Percentiles rank a stretch among this genome's conserved stretches.
These are phyloP conservation scores for Flaveria brownii DNA, from an alignment of 129 eudicot species.

Conservation along the genomic window DNA sequence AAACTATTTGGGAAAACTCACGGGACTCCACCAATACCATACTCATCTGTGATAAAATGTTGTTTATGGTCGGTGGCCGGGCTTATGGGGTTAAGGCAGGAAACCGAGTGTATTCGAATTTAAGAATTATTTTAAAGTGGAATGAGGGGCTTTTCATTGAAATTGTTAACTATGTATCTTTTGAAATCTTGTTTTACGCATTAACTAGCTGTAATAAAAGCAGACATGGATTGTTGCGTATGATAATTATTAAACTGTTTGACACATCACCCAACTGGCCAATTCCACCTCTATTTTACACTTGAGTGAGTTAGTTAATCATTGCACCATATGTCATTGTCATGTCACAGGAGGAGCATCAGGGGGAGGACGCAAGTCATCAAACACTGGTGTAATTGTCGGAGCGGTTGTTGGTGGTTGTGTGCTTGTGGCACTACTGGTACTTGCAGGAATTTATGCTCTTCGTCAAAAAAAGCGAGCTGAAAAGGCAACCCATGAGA, in stretches of 20 bases:
- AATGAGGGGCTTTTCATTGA: no score
- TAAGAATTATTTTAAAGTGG: no score
- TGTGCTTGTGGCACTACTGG: constrained; percentile 40
- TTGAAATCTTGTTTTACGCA: background rate
- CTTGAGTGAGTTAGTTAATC: background rate
- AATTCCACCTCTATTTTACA: background rate
- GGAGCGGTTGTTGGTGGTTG: constrained; percentile 45
- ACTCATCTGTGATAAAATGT: no score
- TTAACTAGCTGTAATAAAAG: no score
- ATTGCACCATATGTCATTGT: background rate
- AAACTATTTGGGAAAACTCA: no score
- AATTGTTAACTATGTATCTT: no score
- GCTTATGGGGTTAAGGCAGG: no score
- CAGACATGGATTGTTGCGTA: no score
- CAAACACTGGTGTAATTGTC: constrained; percentile 37
- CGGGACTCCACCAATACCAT: no score
- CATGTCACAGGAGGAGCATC: constrained; percentile 24
- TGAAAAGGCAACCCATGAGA: constrained; percentile 39
- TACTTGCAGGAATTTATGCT: constrained; percentile 53
- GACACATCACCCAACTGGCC: background rate
- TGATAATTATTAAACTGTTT: background rate
- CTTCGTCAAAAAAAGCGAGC: constrained; percentile 48
- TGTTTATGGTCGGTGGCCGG: no score
- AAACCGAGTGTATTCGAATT: no score
- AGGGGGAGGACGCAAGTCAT: constrained; percentile 31